Base-by-base conservation (phyloP, 2,329 filamentous ascomycete genomes). In the Parasarocladium wereldwijsianum region DNA sequence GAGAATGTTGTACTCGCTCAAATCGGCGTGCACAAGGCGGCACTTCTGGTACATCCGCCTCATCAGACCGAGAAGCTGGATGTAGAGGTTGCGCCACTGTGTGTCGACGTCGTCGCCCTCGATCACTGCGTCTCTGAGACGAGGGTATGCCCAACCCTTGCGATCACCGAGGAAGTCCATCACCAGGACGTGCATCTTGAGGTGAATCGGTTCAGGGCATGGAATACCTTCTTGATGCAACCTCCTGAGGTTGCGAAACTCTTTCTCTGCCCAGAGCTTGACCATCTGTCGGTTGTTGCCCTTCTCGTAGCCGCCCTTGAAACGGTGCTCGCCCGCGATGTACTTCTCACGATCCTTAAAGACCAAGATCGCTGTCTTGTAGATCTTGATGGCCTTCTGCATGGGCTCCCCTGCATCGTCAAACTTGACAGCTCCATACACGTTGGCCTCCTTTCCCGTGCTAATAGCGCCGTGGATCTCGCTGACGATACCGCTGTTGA, bases 261-360 rank as follows among this genome's bases (percentile, higher is more conserved):
- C 90, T 58, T 98, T 98, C 58, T 98, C 87, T 0, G 92, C 92
- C 90, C 90, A 98, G 15, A 94, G 65, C 55, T 93, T 93, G 41
- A 98, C 87, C 87, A 96, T 96, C 41, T 87, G 85, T 28, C 86
- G 73, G 58, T 85, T 93, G 57, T 85, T 93, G 40, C 80, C 80
- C 62, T 94, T 96, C 57, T 87, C 90, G 50, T 87, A 90, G 29
- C 87, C 87, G 37, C 75, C 68, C 42, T 83, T 73, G 63, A 98
- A 98, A 15, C 90, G 69, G 56, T 86, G 85, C 56, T 98, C 90
- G 40, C 90, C 90, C 1, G 79, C 80, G 38, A 98, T 90, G 54
- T 98, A 98, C 45, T 85, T 79, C 55, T 94, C 86, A 34, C 90
- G 72, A 56, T 98, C 90, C 59, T 96, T 96, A 72, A 98, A 98